These are phyloP conservation scores for Nakazawaea sp. DNA, from an alignment of 805 yeast genomes.

Conservation along the genomic window DNA sequence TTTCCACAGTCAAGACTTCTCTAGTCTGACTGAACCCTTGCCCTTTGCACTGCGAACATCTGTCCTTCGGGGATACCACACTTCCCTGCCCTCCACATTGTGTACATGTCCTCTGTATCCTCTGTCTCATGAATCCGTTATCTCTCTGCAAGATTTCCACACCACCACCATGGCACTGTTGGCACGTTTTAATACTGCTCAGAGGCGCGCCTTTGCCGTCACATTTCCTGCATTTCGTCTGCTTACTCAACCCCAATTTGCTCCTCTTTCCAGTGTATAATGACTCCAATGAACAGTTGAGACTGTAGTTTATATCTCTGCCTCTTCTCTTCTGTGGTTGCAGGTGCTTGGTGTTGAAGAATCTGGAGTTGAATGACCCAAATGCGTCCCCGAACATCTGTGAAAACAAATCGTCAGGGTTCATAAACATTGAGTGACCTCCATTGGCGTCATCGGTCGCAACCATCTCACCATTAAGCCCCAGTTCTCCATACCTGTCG, in stretches of 20 bases:
- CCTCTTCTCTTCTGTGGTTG: constrained; percentile 29
- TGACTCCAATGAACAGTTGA: constrained; percentile 47
- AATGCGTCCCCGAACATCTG: constrained; percentile 21
- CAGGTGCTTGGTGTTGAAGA: neutral
- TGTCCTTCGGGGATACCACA: constrained; percentile 21
- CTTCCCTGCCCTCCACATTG: constrained; percentile 36
- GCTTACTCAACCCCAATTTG: constrained; percentile 47
- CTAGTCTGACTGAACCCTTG: constrained; percentile 38
- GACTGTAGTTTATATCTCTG: constrained; percentile 48
- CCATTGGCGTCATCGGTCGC: neutral
- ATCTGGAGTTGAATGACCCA: neutral
- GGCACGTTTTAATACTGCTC: constrained; percentile 21
- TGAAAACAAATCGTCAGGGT: constrained; percentile 22
- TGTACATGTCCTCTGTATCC: constrained; percentile 36
- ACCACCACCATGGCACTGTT: constrained; percentile 36
- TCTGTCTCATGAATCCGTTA: constrained; percentile 37
- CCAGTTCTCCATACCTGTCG: constrained; percentile 45
- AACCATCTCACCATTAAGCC: constrained; percentile 25
- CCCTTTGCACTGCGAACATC: constrained; percentile 38
- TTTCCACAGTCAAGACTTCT: constrained; percentile 43
- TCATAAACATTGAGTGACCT: constrained; percentile 8
- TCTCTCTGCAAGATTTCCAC: constrained; percentile 29
- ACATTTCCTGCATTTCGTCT: constrained; percentile 42
- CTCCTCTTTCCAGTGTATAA: constrained; percentile 50
- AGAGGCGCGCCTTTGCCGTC: constrained; percentile 42